These are phyloP conservation scores for Chrysoporthe cubensis DNA, from an alignment of 2,329 filamentous ascomycete species.

Conservation along the genomic window DNA sequence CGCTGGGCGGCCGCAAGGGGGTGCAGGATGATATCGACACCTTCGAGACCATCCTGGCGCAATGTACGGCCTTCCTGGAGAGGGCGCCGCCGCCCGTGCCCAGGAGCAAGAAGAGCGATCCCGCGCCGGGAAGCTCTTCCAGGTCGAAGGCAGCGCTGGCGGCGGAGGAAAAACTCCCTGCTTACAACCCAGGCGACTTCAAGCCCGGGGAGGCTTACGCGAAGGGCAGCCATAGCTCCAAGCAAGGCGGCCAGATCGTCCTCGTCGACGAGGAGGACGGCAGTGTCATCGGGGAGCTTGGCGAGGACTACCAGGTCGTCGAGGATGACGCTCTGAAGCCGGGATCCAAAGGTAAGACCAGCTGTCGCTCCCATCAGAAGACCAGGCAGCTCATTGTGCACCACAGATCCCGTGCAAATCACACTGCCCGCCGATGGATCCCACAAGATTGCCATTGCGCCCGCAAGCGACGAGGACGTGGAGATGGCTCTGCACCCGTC, in stretches of 20 bases:
- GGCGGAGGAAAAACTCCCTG: slow-evolving; percentile 51
- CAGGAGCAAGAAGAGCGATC: slow-evolving; percentile 35
- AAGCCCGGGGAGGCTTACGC: slow-evolving; percentile 80
- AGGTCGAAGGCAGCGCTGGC: slow-evolving; percentile 47
- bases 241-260: slow-evolving; percentile 77
- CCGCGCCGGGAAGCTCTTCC: slow-evolving; percentile 22
- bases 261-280: slow-evolving; percentile 95
- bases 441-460: slow-evolving; percentile 67
- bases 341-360: slow-evolving; percentile 84
- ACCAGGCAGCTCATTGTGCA: slow-evolving; percentile 15
- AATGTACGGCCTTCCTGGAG: slow-evolving; percentile 95
- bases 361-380: not conserved
- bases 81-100: slow-evolving; percentile 66
- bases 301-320: slow-evolving; percentile 78
- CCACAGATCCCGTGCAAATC: slow-evolving; percentile 76
- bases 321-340: slow-evolving; percentile 76
- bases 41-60: slow-evolving; percentile 96
- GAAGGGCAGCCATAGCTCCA: slow-evolving; percentile 61
- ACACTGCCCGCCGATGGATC: slow-evolving; percentile 70
- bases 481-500: slow-evolving; percentile 82
- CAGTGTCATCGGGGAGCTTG: slow-evolving; percentile 89
- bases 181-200: slow-evolving; percentile 83
- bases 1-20: slow-evolving; percentile 69
- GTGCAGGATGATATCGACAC: slow-evolving; percentile 93
- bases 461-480: slow-evolving; percentile 71